Evolutionary conservation across 345 rosid species (phyloP), one percentile per base, ranked within the genome.

Genomic region (Trapa incisa): DNA sequence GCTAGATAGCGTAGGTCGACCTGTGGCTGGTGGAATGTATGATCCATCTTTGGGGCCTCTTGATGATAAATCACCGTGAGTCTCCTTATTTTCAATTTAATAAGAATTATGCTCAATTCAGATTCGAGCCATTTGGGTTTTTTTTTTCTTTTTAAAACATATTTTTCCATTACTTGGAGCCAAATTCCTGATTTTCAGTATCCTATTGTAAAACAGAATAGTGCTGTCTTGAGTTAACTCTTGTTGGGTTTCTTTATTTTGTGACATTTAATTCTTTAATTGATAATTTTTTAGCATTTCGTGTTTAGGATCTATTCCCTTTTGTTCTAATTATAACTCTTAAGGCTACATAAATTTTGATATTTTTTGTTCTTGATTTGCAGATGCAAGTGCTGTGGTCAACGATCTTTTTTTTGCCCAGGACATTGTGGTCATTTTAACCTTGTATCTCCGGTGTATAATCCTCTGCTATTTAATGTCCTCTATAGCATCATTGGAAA

Each of bases 381-480:
- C 96, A 94, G 97, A 62, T 94, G 99, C 80, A 76, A 79, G 79
- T 72, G 85, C 36, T 91, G 99, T 67, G 85, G 91, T 52, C 90
- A 80, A 76, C 73, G 75, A 4, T 76, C 70, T 10, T 79, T 76
- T 65, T 32, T 68, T 71, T 94, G 99, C 70, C 91, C 96, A 3
- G 99, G 99, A 58, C 99, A 94, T 72, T 94, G 93, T 72, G 99
- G 99, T 54, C 96, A 86, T 73, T 81, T 91, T 6, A 89, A 87
- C 64, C 92, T 94, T 52, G 79, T 91, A 70, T 80, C 66, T 61
- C 87, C 95, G 6, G 82, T 82, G 45, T 89, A 88, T 67, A 88
- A 88, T 79, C 93, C 98, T 1, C 71, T 92, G 77, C 86, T 92
- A 41, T 89, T 92, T 80, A 71, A 71, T 78, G 65, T 79, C 47